A percentile compares a stretch with the other conserved stretches of the same genome.
Evolutionary conservation across 2,329 filamentous ascomycete genomes (phyloP).

Genomic region (Fusarium anguioides): DNA sequence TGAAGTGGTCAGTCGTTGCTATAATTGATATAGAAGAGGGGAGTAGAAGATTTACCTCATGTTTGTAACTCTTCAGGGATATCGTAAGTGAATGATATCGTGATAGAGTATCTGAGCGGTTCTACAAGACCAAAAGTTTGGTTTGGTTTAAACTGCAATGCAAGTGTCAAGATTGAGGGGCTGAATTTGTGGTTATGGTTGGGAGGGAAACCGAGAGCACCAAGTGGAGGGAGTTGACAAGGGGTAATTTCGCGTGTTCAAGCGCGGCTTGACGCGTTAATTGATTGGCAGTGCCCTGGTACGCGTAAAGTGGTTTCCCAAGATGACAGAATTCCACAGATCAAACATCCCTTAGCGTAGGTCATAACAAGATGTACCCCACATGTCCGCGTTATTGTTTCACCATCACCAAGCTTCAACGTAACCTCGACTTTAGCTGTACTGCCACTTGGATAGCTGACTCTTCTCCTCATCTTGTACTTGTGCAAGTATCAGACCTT

Average conservation of each 20-base stretch:
- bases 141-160: conserved; percentile 11
- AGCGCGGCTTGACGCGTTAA: conserved; percentile 57
- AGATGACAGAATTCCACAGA: conserved; percentile 6
- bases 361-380: accelerated
- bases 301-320: conserved; percentile 52
- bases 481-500: conserved; percentile 4
- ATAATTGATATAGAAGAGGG: not conserved
- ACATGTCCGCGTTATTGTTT: conserved; percentile 32
- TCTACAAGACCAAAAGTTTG: conserved; percentile 1
- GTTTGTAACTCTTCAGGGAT: conserved; percentile 5
- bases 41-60: conserved; percentile 23
- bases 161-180: conserved; percentile 40
- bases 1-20: conserved; percentile 28
- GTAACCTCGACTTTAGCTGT: not conserved
- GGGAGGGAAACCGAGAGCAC: conserved; percentile 34
- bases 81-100: conserved; percentile 13
- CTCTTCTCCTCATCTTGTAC: conserved; percentile 19
- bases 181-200: conserved; percentile 32
- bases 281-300: conserved; percentile 49
- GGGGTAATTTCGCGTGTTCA: conserved; percentile 43
- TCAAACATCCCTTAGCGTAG: accelerated
- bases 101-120: conserved; percentile 1
- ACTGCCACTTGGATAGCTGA: conserved; percentile 1
- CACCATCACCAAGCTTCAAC: not conserved
- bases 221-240: conserved; percentile 32